phyloP scores from a whole-genome alignment of 106 monocot species.

The Narthecium ossifragum region DNA sequence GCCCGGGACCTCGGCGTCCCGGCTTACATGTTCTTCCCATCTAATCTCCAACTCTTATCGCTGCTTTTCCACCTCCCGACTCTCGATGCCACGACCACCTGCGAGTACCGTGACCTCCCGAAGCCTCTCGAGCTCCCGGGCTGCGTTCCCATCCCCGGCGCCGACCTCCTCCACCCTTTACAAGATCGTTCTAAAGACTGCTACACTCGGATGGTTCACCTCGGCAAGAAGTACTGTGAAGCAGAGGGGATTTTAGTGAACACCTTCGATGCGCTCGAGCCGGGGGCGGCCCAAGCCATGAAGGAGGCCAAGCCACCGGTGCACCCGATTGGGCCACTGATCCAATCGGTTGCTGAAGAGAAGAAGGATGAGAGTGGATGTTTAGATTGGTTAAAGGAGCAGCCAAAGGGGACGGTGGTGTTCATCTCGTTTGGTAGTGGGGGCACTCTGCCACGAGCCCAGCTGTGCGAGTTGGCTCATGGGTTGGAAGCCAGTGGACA shows the following conservation, averaged over 20 bases:
- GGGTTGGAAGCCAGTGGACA: constrained; percentile 48
- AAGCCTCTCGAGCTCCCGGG: constrained; percentile 35
- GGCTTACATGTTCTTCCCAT: constrained; percentile 29
- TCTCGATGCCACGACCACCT: constrained; percentile 8
- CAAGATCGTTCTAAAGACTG: constrained; percentile 20
- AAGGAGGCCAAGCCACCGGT: constrained; percentile 5
- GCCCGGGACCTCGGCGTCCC: constrained; percentile 27
- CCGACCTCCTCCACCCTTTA: constrained; percentile 16
- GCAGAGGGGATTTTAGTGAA: constrained; percentile 46
- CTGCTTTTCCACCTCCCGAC: constrained; percentile 14
- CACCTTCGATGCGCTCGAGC: constrained; percentile 31
- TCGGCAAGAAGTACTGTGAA: neutral
- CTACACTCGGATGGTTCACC: constrained; percentile 18
- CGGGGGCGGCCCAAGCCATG: constrained; percentile 6
- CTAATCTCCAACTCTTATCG: constrained; percentile 1
- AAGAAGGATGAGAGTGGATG: constrained; percentile 3
- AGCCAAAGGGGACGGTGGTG: constrained; percentile 40
- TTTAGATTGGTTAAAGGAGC: constrained; percentile 45
- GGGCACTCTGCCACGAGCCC: constrained; percentile 35
- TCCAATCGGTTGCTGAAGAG: neutral
- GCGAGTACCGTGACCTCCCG: constrained; percentile 30
- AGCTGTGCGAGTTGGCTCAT: constrained; percentile 36
- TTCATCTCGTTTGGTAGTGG: constrained; percentile 62
- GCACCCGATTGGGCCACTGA: constrained; percentile 41
- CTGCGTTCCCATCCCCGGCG: constrained; percentile 31